phyloP scores from a whole-genome alignment of 1,139 yeast genomes.

The Candida freyschussii region DNA sequence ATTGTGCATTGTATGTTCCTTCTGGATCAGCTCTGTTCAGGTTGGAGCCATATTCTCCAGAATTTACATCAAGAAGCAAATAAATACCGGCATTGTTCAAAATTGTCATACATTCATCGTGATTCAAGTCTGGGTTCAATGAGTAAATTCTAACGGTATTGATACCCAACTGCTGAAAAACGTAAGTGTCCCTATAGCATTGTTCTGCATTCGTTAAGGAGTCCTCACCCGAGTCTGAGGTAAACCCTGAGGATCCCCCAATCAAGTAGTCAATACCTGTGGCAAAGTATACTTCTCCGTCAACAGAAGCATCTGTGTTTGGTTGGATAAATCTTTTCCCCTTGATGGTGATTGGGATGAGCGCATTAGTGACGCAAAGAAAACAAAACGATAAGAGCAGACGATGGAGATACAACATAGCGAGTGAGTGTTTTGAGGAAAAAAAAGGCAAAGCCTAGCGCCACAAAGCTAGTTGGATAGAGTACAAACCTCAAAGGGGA shows the following conservation, averaged over 20 bases:
- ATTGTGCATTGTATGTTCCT: conserved; percentile 60
- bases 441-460: too few species aligned
- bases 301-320: conserved; percentile 32
- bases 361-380: conserved; percentile 26
- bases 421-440: background rate
- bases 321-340: conserved; percentile 48
- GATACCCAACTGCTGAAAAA: conserved; percentile 70
- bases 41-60: conserved; percentile 60
- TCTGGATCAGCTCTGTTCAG: conserved; percentile 72
- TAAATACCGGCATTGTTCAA: conserved; percentile 87
- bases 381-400: conserved; percentile 1
- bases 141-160: conserved; percentile 72
- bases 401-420: background rate
- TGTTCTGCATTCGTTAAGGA: conserved; percentile 67
- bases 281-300: conserved; percentile 46
- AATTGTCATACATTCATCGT: conserved; percentile 83
- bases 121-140: conserved; percentile 71
- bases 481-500: too few species aligned
- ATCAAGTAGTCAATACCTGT: conserved; percentile 70
- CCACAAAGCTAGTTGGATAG: too few species aligned
- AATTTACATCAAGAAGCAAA: conserved; percentile 79
- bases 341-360: conserved; percentile 42
- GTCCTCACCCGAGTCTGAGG: conserved; percentile 40
- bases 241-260: conserved; percentile 63
- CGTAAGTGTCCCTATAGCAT: conserved; percentile 78